Conservation (phyloP, 2,329 filamentous ascomycete species). For the Thielaviopsis euricoi region DNA sequence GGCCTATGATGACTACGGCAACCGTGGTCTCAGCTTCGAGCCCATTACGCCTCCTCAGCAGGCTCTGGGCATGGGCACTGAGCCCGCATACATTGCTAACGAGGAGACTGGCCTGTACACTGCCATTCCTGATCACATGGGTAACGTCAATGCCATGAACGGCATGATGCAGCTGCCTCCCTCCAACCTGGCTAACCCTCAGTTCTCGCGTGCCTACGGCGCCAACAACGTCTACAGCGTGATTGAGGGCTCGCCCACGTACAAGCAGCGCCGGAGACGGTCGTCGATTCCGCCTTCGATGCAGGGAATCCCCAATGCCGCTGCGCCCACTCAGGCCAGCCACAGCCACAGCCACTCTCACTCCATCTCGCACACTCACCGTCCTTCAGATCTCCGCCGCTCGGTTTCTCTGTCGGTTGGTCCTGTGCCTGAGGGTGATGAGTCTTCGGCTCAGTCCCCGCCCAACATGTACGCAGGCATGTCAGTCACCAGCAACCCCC, state of each 20-base stretch:
- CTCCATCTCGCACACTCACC: slow-evolving; percentile 38
- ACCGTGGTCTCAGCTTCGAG: slow-evolving; percentile 88
- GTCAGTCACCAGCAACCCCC: slow-evolving; percentile 29
- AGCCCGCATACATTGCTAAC: slow-evolving; percentile 94
- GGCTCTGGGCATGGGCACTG: slow-evolving; percentile 59
- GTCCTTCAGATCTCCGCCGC: slow-evolving; percentile 77
- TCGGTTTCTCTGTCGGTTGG: slow-evolving; percentile 77
- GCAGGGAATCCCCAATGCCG: slow-evolving; percentile 50
- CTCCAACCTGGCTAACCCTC: slow-evolving; percentile 64
- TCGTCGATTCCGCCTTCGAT: slow-evolving; percentile 80
- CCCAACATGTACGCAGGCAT: slow-evolving; percentile 60
- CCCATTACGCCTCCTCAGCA: slow-evolving; percentile 93
- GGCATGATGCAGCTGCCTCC: slow-evolving; percentile 83
- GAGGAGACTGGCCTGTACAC: slow-evolving; percentile 95
- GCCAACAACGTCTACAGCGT: slow-evolving; percentile 79
- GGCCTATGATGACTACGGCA: slow-evolving; percentile 95
- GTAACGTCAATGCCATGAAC: slow-evolving; percentile 57
- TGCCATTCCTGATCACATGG: slow-evolving; percentile 74
- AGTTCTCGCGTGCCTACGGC: slow-evolving; percentile 60
- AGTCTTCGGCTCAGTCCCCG: slow-evolving; percentile 63
- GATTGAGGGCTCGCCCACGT: slow-evolving; percentile 94
- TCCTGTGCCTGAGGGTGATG: slow-evolving; percentile 64
- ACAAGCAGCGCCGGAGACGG: slow-evolving; percentile 89
- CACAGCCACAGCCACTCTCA: slow-evolving; percentile 17
- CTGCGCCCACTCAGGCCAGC: slow-evolving; percentile 35